These are phyloP conservation scores for Coriaria nepalensis DNA, from an alignment of 306 rosid genomes.

Conservation along the genomic window DNA sequence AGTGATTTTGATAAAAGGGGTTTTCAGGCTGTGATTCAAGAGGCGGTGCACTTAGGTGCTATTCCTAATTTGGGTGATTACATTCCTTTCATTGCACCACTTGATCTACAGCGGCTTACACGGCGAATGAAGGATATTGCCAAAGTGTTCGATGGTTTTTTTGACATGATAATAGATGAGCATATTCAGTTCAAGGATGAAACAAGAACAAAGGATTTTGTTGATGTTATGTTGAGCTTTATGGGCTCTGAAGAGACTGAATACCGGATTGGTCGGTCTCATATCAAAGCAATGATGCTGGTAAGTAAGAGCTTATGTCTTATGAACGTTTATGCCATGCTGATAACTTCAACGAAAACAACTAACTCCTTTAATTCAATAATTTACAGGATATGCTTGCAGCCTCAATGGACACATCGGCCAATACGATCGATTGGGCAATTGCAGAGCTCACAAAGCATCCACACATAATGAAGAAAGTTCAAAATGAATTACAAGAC, in stretches of 20 bases:
- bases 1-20: slow-evolving; percentile 16
- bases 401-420: slow-evolving; percentile 36
- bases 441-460: slow-evolving; percentile 35
- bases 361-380: too few relatives aligned
- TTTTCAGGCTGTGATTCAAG: slow-evolving; percentile 10
- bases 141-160: slow-evolving; percentile 10
- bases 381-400: slow-evolving; percentile 35
- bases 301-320: neutral
- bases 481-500: slow-evolving; percentile 33
- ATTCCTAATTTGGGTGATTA: slow-evolving; percentile 14
- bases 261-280: slow-evolving; percentile 7
- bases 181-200: slow-evolving; percentile 10
- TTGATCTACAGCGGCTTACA: slow-evolving; percentile 18
- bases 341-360: too few relatives aligned
- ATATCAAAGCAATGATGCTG: slow-evolving; percentile 19
- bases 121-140: slow-evolving; percentile 11
- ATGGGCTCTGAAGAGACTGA: slow-evolving; percentile 16
- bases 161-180: slow-evolving; percentile 18
- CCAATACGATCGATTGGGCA: slow-evolving; percentile 41
- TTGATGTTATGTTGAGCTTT: slow-evolving; percentile 14
- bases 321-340: too few relatives aligned
- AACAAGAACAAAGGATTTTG: slow-evolving; percentile 12
- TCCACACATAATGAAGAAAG: slow-evolving; percentile 40
- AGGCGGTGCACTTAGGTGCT: slow-evolving; percentile 1
- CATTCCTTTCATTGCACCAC: slow-evolving; percentile 15